Percentiles rank a stretch among this genome's conserved stretches.
Conservation (phyloP, 441 rosid genomes). For the Syzygium syzygioides region DNA sequence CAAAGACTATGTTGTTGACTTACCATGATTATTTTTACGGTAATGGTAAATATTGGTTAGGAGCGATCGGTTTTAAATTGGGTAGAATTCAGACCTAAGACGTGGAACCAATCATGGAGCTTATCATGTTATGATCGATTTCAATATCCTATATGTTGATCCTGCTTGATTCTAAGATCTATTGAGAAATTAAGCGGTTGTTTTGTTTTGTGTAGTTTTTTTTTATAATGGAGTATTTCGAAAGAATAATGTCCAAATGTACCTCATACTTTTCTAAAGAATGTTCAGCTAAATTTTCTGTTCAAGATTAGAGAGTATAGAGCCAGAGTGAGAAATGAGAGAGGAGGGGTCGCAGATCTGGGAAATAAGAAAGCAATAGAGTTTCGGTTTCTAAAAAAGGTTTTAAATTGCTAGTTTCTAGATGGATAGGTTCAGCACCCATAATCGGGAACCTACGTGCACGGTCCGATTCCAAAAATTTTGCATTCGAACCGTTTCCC, state of each 20-base stretch:
- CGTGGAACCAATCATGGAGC: not conserved
- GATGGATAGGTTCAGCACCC: not conserved
- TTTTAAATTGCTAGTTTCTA: not conserved
- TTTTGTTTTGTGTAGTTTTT: not conserved
- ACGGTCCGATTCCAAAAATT: not conserved
- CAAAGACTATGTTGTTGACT: too few species aligned
- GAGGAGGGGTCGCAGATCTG: rapidly evolving
- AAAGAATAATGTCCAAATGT: too few species aligned
- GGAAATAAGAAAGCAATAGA: not conserved
- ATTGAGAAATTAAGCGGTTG: not conserved
- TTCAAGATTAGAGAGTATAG: not conserved
- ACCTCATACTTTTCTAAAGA: too few species aligned
- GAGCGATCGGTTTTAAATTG: too few species aligned
- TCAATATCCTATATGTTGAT: not conserved
- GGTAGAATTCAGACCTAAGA: too few species aligned
- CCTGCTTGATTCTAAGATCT: not conserved
- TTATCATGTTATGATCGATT: not conserved
- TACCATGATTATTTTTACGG: too few species aligned
- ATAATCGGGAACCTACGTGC: not conserved
- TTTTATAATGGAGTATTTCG: not conserved
- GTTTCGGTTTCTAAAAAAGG: not conserved
- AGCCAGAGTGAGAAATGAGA: not conserved
- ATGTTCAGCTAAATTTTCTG: too few species aligned
- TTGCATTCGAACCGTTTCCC: rapidly evolving
- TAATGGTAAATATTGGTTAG: too few species aligned